phyloP scores from a whole-genome alignment of 768 basidiomycete species.

The Tulasnella sp. region DNA sequence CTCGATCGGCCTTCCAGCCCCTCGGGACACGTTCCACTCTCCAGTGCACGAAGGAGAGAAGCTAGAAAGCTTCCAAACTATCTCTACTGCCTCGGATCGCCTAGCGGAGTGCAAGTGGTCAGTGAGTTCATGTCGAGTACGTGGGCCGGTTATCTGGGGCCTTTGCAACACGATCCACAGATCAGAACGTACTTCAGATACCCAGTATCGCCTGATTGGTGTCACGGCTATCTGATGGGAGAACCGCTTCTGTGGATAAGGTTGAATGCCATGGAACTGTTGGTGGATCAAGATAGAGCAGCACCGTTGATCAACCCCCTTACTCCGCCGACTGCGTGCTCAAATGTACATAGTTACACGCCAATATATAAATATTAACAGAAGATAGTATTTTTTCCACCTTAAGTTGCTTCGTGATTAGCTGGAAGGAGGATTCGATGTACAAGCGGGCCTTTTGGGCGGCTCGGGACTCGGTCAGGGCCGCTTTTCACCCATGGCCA shows the following conservation, averaged over 20 bases:
- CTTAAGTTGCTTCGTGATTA: background rate
- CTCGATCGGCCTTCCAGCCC: background rate
- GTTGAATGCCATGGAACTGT: background rate
- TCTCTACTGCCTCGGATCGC: background rate
- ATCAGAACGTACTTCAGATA: background rate
- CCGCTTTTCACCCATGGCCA: background rate
- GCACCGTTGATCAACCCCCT: background rate
- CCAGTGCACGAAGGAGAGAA: background rate
- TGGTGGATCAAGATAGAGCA: background rate
- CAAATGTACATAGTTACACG: background rate
- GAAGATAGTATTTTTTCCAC: background rate
- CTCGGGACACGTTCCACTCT: conserved; percentile 1
- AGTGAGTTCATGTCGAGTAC: background rate
- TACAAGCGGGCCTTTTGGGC: too few relatives aligned
- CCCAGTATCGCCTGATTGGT: background rate
- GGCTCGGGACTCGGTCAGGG: too few relatives aligned
- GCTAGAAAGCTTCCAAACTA: conserved; percentile 1
- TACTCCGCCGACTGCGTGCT: background rate
- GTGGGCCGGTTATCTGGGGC: background rate
- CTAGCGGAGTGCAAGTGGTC: background rate
- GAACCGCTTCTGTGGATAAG: background rate
- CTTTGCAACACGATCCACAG: background rate
- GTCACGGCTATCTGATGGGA: background rate
- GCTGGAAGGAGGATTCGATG: background rate
- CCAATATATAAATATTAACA: background rate